Evolutionary conservation across 805 yeast genomes (phyloP).

Genomic region (Saturnispora saitoi): DNA sequence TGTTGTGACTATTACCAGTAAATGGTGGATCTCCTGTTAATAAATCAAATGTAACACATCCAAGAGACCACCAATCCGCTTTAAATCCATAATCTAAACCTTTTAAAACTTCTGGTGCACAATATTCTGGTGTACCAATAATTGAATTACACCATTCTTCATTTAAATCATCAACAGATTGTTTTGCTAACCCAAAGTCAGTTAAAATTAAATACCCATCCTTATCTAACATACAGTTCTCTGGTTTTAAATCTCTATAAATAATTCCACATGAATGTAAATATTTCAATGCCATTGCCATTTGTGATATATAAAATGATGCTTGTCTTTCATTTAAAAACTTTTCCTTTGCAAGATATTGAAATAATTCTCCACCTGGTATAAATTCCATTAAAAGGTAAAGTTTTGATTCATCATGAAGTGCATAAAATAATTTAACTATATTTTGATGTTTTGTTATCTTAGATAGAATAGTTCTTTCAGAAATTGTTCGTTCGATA

Average conservation of each 20-base stretch:
- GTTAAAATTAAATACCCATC: conserved; percentile 74
- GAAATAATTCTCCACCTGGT: conserved; percentile 84
- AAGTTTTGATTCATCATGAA: conserved; percentile 67
- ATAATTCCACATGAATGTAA: conserved; percentile 72
- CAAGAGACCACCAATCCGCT: conserved; percentile 89
- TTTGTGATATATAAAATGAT: conserved; percentile 71
- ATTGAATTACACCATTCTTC: conserved; percentile 44
- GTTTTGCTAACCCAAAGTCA: conserved; percentile 73
- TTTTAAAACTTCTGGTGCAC: conserved; percentile 80
- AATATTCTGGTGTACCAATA: conserved; percentile 72
- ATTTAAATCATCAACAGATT: conserved; percentile 23
- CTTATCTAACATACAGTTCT: conserved; percentile 69
- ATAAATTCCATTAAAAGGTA: conserved; percentile 72
- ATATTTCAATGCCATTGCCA: conserved; percentile 67
- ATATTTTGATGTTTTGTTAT: conserved; percentile 70
- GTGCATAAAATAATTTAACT: conserved; percentile 73
- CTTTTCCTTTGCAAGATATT: conserved; percentile 40
- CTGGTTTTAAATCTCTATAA: conserved; percentile 83
- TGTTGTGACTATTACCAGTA: conserved; percentile 68
- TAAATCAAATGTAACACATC: conserved; percentile 71
- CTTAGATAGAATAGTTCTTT: conserved; percentile 54
- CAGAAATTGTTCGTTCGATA: conserved; percentile 69
- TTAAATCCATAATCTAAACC: conserved; percentile 68
- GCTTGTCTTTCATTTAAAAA: conserved; percentile 51
- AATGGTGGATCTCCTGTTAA: conserved; percentile 82